Base-by-base conservation (phyloP, 2,329 filamentous ascomycete species). In the Apiospora phragmitis region DNA sequence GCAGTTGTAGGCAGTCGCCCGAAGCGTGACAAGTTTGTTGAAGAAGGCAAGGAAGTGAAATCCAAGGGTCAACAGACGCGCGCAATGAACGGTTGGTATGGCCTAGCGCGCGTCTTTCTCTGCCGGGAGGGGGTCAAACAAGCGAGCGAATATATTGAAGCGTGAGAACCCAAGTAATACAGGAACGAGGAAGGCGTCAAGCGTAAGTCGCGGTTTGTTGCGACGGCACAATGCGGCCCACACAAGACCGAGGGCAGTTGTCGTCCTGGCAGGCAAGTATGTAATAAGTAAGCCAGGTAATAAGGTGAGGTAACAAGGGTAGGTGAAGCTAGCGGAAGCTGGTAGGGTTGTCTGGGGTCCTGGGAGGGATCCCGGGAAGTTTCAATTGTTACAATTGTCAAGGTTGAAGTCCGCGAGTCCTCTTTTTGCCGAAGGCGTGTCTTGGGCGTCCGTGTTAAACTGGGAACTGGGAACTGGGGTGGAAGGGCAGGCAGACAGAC, bases 21-120 rank as follows among this genome's bases (percentile, higher is more conserved):
- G 38, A 45, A 21, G 41, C 42, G 65, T 67, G 38, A 67, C 26
- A 43, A 35, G 38, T 21, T 21, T 45, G 38, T 18, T 67, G 42
- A 45, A 42, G 42, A 67, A 45, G 42, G 38, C 38, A 67, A 45
- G 24, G 42, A 43, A 45, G 41, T 41, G 41, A 45, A 42, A 35
- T 26, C 41, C 38, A 9, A 67, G 65, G 18, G 38, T n/a, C 35
- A 55, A 41, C 45, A 41, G 67, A 55, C 67, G 67, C 67, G 67
- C 67, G 29, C 45, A 49, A 51, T 43, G 9, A 51, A 42, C 9
- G 29, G 43, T 55, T 21, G 32, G 43, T 55, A 41, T 35, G 29
- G 42, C 67, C 67, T 55, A 55, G 67, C 67, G 67, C 67, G 35
- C 67, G 43, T 68, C 67, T 68, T 45, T 68, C 55, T 62, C 47